Base-by-base conservation (phyloP, 192 early-diverging fungal species). In the Cetraspora pellucida region DNA sequence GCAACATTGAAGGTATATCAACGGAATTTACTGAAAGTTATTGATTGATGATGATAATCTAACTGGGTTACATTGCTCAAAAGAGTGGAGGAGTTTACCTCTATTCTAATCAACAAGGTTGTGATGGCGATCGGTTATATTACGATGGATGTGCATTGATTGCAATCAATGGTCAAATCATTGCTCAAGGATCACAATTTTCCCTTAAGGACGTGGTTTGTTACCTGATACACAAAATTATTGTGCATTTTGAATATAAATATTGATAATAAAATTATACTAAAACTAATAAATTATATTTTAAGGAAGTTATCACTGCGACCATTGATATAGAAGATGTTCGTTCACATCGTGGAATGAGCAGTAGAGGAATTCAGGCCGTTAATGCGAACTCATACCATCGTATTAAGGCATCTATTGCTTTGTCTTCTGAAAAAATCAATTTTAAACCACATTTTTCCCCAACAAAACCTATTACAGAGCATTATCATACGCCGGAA, bases 71-170 rank as follows among this genome's bases (percentile, higher is more conserved):
- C 37, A 37, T 37, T 37, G 7, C 68, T 52, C 43, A 44, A 7
- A 65, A 93, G 88, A 91, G 90, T 37, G 98, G 98, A 75, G 98
- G 98, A 25, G 85, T 96, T 10, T 99, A 99, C 77, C 77, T 98
- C 31, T 99, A 99, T 73, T 83, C 97, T 10, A 99, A 99, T 81
- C 96, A 97, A 77, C 89, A 94, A 80, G 98, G 98, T 0, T 99
- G 98, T 76, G 98, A 99, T 75, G 98, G 96, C 31, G 98, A 99
- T 80, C 91, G 98, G 23, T 83, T 98, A 27, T 99, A 99, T 84
- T 99, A 98, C 69, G 98, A 99, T 74, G 98, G 97, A 16, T 92
- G 92, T 54, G 88, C 93, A 0, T 84, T 99, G 87, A 93, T 99
- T 77, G 81, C 92, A 19, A 87, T 94, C 23, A 99, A 99, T 79